phyloP scores from a whole-genome alignment of 129 eudicot genomes.

The Helichrysum umbraculigerum region DNA sequence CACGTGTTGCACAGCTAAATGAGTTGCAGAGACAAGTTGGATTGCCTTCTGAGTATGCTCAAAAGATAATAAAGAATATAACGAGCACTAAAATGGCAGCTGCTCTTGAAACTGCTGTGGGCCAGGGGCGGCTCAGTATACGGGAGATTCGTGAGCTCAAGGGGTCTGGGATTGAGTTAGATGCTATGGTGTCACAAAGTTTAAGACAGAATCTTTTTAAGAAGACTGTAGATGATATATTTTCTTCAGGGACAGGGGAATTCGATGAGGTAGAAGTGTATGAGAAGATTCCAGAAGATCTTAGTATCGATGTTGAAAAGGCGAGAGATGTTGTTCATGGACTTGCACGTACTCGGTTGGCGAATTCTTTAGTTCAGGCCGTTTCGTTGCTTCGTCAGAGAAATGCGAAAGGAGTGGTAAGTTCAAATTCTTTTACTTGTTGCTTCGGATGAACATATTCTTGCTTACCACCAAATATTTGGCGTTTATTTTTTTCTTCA shows the following conservation, averaged over 20 bases:
- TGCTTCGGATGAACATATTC: too few relatives aligned
- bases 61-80: constrained; percentile 76
- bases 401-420: constrained; percentile 83
- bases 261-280: constrained; percentile 86
- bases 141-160: constrained; percentile 80
- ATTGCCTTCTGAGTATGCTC: constrained; percentile 81
- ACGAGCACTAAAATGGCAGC: constrained; percentile 79
- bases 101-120: constrained; percentile 81
- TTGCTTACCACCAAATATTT: too few relatives aligned
- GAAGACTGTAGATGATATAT: constrained; percentile 71
- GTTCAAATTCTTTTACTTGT: too few relatives aligned
- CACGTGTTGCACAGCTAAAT: constrained; percentile 63
- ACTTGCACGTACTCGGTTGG: constrained; percentile 64
- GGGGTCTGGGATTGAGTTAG: constrained; percentile 70
- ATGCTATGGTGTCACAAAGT: constrained; percentile 71
- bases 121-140: constrained; percentile 75
- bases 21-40: constrained; percentile 76
- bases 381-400: constrained; percentile 82
- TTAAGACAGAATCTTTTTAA: constrained; percentile 70
- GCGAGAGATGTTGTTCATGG: constrained; percentile 72
- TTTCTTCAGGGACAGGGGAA: constrained; percentile 97
- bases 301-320: constrained; percentile 60
- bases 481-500: too few relatives aligned
- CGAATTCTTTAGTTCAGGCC: constrained; percentile 74
- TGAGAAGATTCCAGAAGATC: constrained; percentile 80